Evolutionary conservation across 306 rosid species (phyloP), one percentile per base, ranked within the genome.

Genomic region (Casuarina cunninghamiana): DNA sequence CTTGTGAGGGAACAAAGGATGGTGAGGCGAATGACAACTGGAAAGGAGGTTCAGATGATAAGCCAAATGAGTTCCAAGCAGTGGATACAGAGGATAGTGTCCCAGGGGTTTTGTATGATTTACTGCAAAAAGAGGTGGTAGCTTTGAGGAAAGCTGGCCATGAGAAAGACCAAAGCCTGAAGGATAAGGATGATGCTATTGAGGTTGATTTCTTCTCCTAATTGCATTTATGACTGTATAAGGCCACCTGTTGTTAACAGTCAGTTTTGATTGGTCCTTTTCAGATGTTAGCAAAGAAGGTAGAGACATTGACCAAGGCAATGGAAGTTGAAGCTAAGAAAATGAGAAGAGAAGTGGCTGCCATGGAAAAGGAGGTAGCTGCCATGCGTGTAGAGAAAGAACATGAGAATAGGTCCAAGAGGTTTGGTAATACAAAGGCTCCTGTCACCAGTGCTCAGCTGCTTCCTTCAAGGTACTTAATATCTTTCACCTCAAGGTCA

Each of bases 271-370:
- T 85, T 53, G 35, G 53, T 77, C 21, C 80, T 51, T 79, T 35
- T 79, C 85, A 90, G 97, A 93, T 96, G 99, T 84, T 96, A 78
- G 96, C 99, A 66, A 96, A 87, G 97, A 96, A 96, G 90, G 99
- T 96, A 49, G 99, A 96, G 76, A 96, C 98, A 75, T 84, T 96
- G 88, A 91, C 97, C 69, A 96, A 93, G 87, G 99, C 99, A 78
- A 96, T 96, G 99, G 99, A 96, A 79, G 98, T 96, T 69, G 98
- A 96, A 85, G 99, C 99, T n/a, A 93, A 87, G 90, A 96, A 93
- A 82, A 96, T 96, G 98, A 90, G 98, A 89, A 91, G 99, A 74
- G 99, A 96, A 89, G 99, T 96, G 68, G 97, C 98, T 76, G 81
- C 78, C 72, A 96, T 93, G 99, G 99, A 96, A 91, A 96, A 93